Conservation (phyloP, 345 rosid species). For the Eucalyptus curtisii region DNA sequence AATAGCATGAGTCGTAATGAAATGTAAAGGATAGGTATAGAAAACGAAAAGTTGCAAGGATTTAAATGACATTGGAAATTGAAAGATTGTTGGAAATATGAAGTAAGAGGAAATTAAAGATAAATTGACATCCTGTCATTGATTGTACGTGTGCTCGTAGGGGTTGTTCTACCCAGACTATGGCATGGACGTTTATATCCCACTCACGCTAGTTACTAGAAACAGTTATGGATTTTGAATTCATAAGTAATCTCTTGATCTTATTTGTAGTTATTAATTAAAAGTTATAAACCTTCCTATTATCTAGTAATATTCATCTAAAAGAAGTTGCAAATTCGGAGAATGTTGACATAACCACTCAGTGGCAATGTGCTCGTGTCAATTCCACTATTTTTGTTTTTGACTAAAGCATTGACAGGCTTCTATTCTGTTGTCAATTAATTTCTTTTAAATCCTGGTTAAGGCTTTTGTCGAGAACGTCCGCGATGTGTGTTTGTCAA, state of each 20-base stretch:
- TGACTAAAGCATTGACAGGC: not conserved
- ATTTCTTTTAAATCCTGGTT: accelerated
- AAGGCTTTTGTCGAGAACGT: not conserved
- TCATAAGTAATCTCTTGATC: not conserved
- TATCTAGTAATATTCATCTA: too few relatives aligned
- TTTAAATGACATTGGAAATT: not conserved
- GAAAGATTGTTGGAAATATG: not conserved
- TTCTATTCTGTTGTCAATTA: not conserved
- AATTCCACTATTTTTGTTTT: not conserved
- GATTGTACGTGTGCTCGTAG: not conserved
- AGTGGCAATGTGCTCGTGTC: not conserved
- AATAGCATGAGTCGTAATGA: not conserved
- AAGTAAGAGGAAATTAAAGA: not conserved
- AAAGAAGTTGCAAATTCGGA: not conserved
- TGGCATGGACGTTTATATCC: not conserved
- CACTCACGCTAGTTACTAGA: not conserved
- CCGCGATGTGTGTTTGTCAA: accelerated
- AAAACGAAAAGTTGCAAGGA: not conserved
- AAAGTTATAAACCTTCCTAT: not conserved
- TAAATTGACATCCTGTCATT: not conserved
- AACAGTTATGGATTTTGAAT: not conserved
- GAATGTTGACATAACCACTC: not conserved
- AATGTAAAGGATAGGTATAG: not conserved
- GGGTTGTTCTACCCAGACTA: not conserved
- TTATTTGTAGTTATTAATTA: not conserved